These are phyloP conservation scores for Boeremia exigua DNA, from an alignment of 2,329 filamentous ascomycete species.

Conservation along the genomic window DNA sequence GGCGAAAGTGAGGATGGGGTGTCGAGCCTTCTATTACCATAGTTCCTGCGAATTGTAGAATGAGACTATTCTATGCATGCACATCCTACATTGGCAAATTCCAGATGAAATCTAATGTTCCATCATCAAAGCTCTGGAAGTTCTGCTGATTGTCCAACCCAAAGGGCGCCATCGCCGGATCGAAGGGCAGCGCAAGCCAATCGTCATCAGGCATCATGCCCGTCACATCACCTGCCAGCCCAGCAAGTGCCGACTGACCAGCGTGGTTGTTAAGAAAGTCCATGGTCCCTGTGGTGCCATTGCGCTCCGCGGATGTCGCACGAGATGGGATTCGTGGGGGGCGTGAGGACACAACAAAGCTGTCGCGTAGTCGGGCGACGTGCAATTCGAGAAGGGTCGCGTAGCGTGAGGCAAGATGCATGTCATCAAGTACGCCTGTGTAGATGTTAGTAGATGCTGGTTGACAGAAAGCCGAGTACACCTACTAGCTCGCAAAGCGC, in stretches of 20 bases:
- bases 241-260: constrained; percentile 43
- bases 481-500: constrained; percentile 53
- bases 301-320: constrained; percentile 38
- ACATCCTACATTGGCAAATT: constrained; percentile 41
- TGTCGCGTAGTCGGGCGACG: constrained; percentile 46
- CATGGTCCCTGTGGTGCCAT: constrained; percentile 38
- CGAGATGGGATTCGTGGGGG: constrained; percentile 45
- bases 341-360: constrained; percentile 46
- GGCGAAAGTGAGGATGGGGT: background rate
- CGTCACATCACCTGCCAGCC: constrained; percentile 43
- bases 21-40: no score
- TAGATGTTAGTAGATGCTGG: constrained; percentile 5
- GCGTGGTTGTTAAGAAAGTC: constrained; percentile 47
- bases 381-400: constrained; percentile 56
- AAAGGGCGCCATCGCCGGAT: constrained; percentile 49
- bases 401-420: constrained; percentile 59
- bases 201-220: constrained; percentile 47
- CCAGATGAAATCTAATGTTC: constrained; percentile 50
- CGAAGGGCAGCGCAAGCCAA: constrained; percentile 48
- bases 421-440: constrained; percentile 56
- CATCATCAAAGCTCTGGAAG: constrained; percentile 48
- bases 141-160: constrained; percentile 42
- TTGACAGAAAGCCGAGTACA: background rate
- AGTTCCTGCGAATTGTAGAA: no score
- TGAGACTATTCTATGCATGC: background rate